Evolutionary conservation across 225 moss, liverwort and hornwort genomes (phyloP), one percentile per base, ranked within the genome.

Genomic region (Sphagnum contortum): DNA sequence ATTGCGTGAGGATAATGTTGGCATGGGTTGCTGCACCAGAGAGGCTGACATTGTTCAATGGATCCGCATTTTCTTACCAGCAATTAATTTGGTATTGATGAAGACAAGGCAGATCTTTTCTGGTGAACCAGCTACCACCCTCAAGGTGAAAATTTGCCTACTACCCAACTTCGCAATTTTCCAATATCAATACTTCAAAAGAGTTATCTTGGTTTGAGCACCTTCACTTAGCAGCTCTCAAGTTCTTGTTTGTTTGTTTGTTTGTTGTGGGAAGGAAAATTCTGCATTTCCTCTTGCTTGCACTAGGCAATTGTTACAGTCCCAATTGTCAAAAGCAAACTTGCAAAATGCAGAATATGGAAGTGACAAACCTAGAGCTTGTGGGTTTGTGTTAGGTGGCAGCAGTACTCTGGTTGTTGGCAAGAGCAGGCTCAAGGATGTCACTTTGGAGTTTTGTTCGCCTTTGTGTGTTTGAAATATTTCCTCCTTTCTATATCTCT

Each of bases 381-480:
- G 29, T 29, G 29, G 0, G 29, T 29, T 29, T 29, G 29, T 73
- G 66, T 62, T 81, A 98, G 96, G 90, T 93, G 66, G 92, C 96
- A 65, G 65, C 85, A 45, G 77, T 90, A 56, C 76, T 98, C 70
- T 98, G 92, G 96, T 55, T 89, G 64, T 72, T 98, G 61, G 83
- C 87, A 13, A 93, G 90, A 79, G 68, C 83, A 61, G 96, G 96
- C 55, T 90, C 83, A 63, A 75, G 85, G 47, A 74, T 93, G 69
- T 87, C 88, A 49, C 64, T 98, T 47, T 98, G 96, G 96, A 98
- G 80, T 75, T 84, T 98, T 63, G 71, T 80, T 46, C 90, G 96
- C 62, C 71, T 87, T 69, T 90, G 96, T 98, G 75, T 61, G 69
- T 72, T 61, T 51, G 50, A 5, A 65, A 50, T 6, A 12, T 11